Percentiles rank a stretch among this genome's conserved stretches.
Evolutionary conservation across 2,329 filamentous ascomycete species (phyloP).

Genomic region (Alternaria triticimaculans): DNA sequence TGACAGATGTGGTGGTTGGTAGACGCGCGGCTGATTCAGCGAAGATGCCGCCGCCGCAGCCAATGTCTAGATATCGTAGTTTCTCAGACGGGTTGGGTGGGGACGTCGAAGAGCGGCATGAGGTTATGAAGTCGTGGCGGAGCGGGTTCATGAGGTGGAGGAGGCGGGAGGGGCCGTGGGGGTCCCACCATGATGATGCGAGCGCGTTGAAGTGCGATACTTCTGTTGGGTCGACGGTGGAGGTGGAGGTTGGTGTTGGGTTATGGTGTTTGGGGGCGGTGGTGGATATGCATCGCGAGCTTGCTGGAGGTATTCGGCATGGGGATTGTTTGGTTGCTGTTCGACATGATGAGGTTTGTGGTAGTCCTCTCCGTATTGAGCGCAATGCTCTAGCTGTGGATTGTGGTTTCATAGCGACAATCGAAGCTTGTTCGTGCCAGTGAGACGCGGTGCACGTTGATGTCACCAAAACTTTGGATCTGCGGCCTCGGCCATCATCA

Average conservation of each 20-base stretch:
- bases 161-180: constrained; percentile 86
- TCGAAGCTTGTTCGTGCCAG: background rate
- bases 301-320: constrained; percentile 2
- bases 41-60: constrained; percentile 96
- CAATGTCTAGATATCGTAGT: constrained; percentile 84
- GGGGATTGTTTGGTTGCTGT: background rate
- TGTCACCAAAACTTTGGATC: constrained; percentile 18
- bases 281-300: constrained; percentile 23
- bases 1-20: constrained; percentile 67
- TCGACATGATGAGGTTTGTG: background rate
- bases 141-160: constrained; percentile 98
- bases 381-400: constrained; percentile 10
- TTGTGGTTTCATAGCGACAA: constrained; percentile 19
- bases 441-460: constrained; percentile 9
- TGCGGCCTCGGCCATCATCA: background rate
- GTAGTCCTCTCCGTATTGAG: constrained; percentile 10
- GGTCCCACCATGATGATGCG: constrained; percentile 96
- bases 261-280: constrained; percentile 23
- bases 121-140: constrained; percentile 86
- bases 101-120: constrained; percentile 63
- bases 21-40: constrained; percentile 83
- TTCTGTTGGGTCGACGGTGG: constrained; percentile 77
- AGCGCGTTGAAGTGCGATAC: constrained; percentile 94
- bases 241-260: constrained; percentile 34
- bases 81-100: constrained; percentile 47